Conservation (phyloP, 2,329 filamentous ascomycete genomes). For the Pseudopyrenochaeta lycopersici region DNA sequence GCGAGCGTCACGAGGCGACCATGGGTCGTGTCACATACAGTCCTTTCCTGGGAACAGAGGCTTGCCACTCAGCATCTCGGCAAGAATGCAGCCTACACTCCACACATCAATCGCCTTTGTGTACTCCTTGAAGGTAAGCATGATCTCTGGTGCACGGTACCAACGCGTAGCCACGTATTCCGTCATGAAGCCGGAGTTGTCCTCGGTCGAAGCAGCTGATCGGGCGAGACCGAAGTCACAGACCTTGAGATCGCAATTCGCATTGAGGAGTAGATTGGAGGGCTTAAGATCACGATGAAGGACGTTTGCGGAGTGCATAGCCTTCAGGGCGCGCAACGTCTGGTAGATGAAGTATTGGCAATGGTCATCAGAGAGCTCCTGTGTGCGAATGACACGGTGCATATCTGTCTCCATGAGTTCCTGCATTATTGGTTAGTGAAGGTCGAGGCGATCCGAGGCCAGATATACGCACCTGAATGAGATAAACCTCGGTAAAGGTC, state of each 20-base stretch:
- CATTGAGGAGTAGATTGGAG: slow-evolving; percentile 94
- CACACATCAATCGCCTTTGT: slow-evolving; percentile 99
- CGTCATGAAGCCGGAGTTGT: slow-evolving; percentile 99
- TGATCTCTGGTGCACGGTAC: slow-evolving; percentile 99
- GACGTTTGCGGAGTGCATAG: slow-evolving; percentile 99
- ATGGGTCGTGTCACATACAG: slow-evolving; percentile 67
- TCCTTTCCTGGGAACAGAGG: slow-evolving; percentile 98
- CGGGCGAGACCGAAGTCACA: slow-evolving; percentile 97
- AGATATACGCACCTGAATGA: slow-evolving; percentile 78
- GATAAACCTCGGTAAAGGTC: slow-evolving; percentile 95
- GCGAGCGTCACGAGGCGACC: not conserved
- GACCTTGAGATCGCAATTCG: slow-evolving; percentile 98
- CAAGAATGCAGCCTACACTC: slow-evolving; percentile 97
- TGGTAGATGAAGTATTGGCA: slow-evolving; percentile 99
- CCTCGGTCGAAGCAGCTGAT: slow-evolving; percentile 95
- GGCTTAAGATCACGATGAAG: slow-evolving; percentile 97
- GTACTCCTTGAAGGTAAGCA: slow-evolving; percentile 99
- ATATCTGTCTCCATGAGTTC: slow-evolving; percentile 99
- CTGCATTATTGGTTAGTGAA: slow-evolving; percentile 56
- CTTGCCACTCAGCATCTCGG: slow-evolving; percentile 99
- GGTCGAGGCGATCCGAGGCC: not conserved
- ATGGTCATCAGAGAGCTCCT: slow-evolving; percentile 98
- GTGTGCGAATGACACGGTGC: slow-evolving; percentile 98
- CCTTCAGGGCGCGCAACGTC: slow-evolving; percentile 95
- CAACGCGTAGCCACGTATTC: slow-evolving; percentile 99